A percentile compares a stretch with the other conserved stretches of the same genome.
Conservation (phyloP, 129 eudicot species). For the Daucus carota region DH1_v3.0 NC_030383.2:143001-143500, state of each 20-base stretch:
- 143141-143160: not conserved
- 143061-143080: not conserved
- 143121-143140: too few species aligned
- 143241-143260: not conserved
- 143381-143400: not conserved
- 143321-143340: conserved; percentile 33
- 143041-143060: not conserved
- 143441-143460: not conserved
- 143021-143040: not conserved
- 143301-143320: not conserved
- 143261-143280: not conserved
- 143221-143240: not conserved
- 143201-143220: not conserved
- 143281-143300: too few species aligned
- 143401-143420: not conserved
- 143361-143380: conserved; percentile 61
- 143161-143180: not conserved
- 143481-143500: not conserved
- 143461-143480: not conserved
- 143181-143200: not conserved
- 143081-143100: not conserved
- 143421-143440: not conserved
- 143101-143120: not conserved
- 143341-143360: conserved; percentile 35
- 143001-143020: conserved; percentile 7